Evolutionary conservation across 805 yeast genomes (phyloP).

Genomic region (Ogataea ramenticola): DNA sequence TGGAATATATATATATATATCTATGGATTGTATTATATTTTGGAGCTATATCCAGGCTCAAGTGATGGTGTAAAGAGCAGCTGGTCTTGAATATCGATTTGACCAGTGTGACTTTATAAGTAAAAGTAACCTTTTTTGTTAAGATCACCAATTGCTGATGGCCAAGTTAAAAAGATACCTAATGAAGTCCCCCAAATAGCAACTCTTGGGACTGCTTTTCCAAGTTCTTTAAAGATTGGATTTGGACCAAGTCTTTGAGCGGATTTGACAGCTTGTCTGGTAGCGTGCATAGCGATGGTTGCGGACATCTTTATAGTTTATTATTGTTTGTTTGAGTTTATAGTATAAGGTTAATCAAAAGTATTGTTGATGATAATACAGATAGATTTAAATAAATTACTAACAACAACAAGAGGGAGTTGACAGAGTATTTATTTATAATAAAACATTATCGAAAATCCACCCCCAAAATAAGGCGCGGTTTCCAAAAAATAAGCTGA

Average conservation of each 20-base stretch:
- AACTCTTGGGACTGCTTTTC: conserved; percentile 19
- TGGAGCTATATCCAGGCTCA: no score
- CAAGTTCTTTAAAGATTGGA: conserved; percentile 18
- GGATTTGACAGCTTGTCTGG: conserved; percentile 9
- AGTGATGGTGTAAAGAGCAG: neutral
- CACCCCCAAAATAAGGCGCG: no score
- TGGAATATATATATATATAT: neutral
- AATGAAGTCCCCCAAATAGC: conserved; percentile 21
- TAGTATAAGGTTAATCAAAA: no score
- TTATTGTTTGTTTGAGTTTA: no score
- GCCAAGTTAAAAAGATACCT: conserved; percentile 24
- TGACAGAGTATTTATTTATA: no score
- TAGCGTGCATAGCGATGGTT: conserved; percentile 9
- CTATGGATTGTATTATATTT: neutral
- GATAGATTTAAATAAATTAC: no score
- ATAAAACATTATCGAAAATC: no score
- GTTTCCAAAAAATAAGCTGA: no score
- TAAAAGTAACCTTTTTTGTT: conserved; percentile 22
- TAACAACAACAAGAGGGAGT: no score
- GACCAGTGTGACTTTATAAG: conserved; percentile 8
- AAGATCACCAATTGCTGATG: conserved; percentile 11
- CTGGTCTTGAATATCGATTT: neutral
- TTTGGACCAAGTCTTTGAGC: conserved; percentile 26
- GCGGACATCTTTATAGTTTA: conserved; percentile 13
- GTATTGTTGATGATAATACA: no score